Evolutionary conservation across 345 rosid species (phyloP), one percentile per base, ranked within the genome.

Genomic region (Turnera subulata): DNA sequence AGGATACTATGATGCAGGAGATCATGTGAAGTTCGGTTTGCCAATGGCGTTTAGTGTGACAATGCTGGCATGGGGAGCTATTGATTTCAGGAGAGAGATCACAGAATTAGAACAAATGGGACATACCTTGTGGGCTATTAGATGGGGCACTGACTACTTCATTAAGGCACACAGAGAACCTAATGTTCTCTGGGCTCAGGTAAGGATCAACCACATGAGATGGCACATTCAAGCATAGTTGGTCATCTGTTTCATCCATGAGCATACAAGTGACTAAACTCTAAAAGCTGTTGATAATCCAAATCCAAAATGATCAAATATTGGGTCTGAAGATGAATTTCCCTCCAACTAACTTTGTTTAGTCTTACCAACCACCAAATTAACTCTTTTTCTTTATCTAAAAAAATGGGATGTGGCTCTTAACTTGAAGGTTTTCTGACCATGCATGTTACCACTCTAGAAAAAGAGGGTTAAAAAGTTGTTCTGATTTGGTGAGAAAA

Each of bases 111-210:
- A 63, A 50, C 60, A 63, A 20, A 57, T 63, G 68, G 50, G 61
- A 19, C 74, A 80, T 25, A 22, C 88, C 18, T 58, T 88, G 56
- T 68, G 72, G 74, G 76, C 98, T 32, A 74, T 91, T 47, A 73
- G 65, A 77, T 91, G 96, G 96, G 92, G 83, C 13, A 81, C 95
- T 39, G 95, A 88, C 64, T 91, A 91, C 69, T 85, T 85, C 75
- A 46, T 91, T 46, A 84, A 82, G 65, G 89, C 92, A 16, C 92
- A 91, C 61, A 69, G 85, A 11, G 73, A 85, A 25, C 90, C 94
- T 1, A 62, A 85, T 72, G 76, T 84, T 56, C 82, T 91, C 9
- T 91, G 86, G 88, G 91, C 80, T 50, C 89, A 91, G 83, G 91
- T 82, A 72, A 22, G 18, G 12, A 20, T 11, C 2, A 21, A 48